A percentile compares a stretch with the other conserved stretches of the same genome.
phyloP scores from a whole-genome alignment of 2,329 filamentous ascomycete species.

The Ploettnerulaceae sp. region DNA sequence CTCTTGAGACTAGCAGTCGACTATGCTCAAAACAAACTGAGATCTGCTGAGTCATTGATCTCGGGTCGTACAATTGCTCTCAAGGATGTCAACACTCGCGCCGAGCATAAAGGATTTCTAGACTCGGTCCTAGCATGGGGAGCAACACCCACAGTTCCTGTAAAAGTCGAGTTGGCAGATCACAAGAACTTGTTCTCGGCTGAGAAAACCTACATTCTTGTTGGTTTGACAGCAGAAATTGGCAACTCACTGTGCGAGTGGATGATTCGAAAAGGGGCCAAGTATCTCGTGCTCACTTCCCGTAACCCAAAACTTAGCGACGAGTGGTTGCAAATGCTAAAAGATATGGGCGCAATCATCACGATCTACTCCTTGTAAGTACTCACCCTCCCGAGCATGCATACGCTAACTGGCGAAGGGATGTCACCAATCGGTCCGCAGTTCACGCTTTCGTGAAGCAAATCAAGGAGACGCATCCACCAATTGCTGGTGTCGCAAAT shows the following conservation, averaged over 20 bases:
- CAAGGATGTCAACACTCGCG: neutral
- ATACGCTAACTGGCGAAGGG: neutral
- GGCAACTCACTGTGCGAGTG: slow-evolving; percentile 38
- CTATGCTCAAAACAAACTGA: no score
- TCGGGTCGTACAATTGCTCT: neutral
- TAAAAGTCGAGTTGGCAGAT: slow-evolving; percentile 10
- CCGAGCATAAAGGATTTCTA: neutral
- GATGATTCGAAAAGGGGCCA: slow-evolving; percentile 38
- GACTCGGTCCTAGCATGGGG: slow-evolving; percentile 7
- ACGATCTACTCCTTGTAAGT: neutral
- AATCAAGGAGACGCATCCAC: slow-evolving; percentile 27
- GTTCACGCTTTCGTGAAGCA: neutral
- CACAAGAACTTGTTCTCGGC: slow-evolving; percentile 23
- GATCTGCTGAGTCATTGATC: no score
- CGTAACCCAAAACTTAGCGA: slow-evolving; percentile 36
- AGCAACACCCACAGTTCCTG: slow-evolving; percentile 5
- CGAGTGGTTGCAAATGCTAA: slow-evolving; percentile 17
- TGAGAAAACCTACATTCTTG: slow-evolving; percentile 30
- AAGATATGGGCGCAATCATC: neutral
- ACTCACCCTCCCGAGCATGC: no score
- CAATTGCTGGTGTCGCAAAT: slow-evolving; percentile 40
- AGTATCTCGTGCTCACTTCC: slow-evolving; percentile 37
- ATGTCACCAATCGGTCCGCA: neutral
- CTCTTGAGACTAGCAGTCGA: no score
- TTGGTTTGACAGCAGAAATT: slow-evolving; percentile 28